Evolutionary conservation across 768 basidiomycete genomes (phyloP).

Genomic region (Mycena latifolia): DNA sequence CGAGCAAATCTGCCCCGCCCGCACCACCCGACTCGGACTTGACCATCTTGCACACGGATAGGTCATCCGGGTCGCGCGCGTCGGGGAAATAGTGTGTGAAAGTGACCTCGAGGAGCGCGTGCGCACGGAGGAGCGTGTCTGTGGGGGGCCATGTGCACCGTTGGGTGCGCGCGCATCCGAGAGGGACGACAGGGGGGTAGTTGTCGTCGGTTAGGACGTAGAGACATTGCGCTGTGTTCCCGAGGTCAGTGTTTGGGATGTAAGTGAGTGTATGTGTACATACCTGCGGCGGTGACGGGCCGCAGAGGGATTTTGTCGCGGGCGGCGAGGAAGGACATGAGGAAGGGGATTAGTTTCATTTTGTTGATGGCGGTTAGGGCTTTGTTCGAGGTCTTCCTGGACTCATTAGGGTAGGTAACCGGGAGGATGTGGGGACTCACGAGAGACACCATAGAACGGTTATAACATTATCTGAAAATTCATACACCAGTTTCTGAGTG

Average conservation of each 20-base stretch:
- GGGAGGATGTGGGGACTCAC: constrained; percentile 62
- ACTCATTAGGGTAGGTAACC: constrained; percentile 43
- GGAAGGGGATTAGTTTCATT: constrained; percentile 81
- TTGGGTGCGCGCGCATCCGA: constrained; percentile 21
- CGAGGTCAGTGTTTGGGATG: constrained; percentile 8
- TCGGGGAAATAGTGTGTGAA: constrained; percentile 78
- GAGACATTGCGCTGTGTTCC: constrained; percentile 81
- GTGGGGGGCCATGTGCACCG: constrained; percentile 24
- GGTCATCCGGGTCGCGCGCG: constrained; percentile 71
- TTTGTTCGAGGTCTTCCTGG: constrained; percentile 92
- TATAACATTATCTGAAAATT: constrained; percentile 93
- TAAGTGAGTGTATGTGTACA: constrained; percentile 35
- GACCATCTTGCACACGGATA: constrained; percentile 64
- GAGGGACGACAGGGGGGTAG: constrained; percentile 69
- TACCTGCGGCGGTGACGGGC: constrained; percentile 87
- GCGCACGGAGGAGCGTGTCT: constrained; percentile 74
- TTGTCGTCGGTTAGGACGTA: constrained; percentile 97
- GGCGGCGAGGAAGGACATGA: constrained; percentile 89
- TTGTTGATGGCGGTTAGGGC: constrained; percentile 89
- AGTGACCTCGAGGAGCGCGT: constrained; percentile 74
- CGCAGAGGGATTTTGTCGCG: constrained; percentile 75
- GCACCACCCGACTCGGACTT: constrained; percentile 53
- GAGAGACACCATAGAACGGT: constrained; percentile 95
- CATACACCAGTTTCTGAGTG: constrained; percentile 82
- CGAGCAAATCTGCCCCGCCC: constrained; percentile 67